Base-by-base conservation (phyloP, 2,329 filamentous ascomycete genomes). In the Colletotrichum euphorbiae region DNA sequence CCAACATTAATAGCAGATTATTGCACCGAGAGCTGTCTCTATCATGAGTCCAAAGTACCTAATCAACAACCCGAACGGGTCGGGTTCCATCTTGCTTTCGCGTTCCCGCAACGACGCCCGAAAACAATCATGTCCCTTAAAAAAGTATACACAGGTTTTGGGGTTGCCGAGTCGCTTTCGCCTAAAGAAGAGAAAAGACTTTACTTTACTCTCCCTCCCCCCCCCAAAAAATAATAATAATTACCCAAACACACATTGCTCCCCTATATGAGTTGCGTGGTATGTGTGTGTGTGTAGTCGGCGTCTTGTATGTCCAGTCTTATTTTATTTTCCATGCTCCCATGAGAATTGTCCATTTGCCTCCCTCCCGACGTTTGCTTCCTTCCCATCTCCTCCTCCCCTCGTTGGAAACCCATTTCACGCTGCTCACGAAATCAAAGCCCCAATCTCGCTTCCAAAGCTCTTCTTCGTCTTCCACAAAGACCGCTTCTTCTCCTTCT, bases 401-500 rank as follows among this genome's bases (percentile, higher is more conserved):
- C 28, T 28, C 6, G 28, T 28, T 8, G 28, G 28, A 28, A 28
- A 7, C 28, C 28, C 3, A 7, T 24, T 28, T 6, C 17, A n/a
- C 28, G 36, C 46, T 17, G n/a, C 4, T 68, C 62, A 75, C 12
- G 72, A 79, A 73, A 86, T 84, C 70, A 86, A 77, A 21, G 83
- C 78, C 43, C 83, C 81, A 52, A 88, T 77, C 38, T 85, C 84
- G 60, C 78, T 80, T 38, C 81, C 80, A 19, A 83, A 74, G 48
- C 77, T 80, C 78, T 90, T 90, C 80, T 90, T 91, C 48, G 81
- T 82, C 76, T 83, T 86, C 90, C 90, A 91, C 40, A 86, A 71
- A n/a, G 86, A 87, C 74, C 85, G 86, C 80, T 90, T 91, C 81
- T 90, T 87, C 65, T 91, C 88, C 66, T 88, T 83, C 80, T 91